A percentile compares a stretch with the other conserved stretches of the same genome.
These are phyloP conservation scores for Penicillium alfredii DNA, from an alignment of 495 filamentous ascomycete species.

Conservation along the genomic window DNA sequence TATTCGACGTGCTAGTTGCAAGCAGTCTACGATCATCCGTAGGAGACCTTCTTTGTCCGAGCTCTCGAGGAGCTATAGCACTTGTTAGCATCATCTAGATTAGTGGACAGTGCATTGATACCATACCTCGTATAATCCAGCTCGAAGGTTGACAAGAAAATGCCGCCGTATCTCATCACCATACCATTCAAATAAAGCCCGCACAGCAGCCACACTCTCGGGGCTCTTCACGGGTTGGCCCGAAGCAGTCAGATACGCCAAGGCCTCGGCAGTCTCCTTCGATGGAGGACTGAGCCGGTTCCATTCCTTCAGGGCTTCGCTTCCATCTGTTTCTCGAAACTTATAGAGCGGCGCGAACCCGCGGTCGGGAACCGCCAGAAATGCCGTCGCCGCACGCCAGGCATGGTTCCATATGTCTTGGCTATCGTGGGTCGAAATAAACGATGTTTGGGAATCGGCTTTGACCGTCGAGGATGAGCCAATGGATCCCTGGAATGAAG, in stretches of 20 bases:
- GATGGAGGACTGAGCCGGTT: slow-evolving; percentile 29
- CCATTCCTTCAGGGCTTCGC: slow-evolving; percentile 24
- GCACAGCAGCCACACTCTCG: slow-evolving; percentile 4
- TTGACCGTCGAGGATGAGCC: slow-evolving; percentile 15
- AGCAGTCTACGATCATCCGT: slow-evolving; percentile 33
- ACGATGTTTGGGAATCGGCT: slow-evolving; percentile 13
- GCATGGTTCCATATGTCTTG: slow-evolving; percentile 60
- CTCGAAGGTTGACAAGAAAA: slow-evolving; percentile 41
- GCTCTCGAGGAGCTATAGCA: slow-evolving; percentile 24
- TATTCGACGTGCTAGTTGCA: slow-evolving; percentile 40
- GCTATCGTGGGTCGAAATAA: slow-evolving; percentile 33
- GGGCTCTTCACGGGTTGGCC: slow-evolving; percentile 7
- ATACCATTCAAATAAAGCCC: slow-evolving; percentile 46
- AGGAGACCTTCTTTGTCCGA: slow-evolving; percentile 26
- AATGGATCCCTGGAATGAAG: slow-evolving; percentile 14
- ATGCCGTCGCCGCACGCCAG: slow-evolving; percentile 61
- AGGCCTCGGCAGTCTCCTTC: slow-evolving; percentile 28
- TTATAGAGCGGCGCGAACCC: slow-evolving; percentile 24
- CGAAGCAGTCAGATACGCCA: slow-evolving; percentile 37
- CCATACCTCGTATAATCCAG: slow-evolving; percentile 34
- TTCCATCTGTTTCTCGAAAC: slow-evolving; percentile 22
- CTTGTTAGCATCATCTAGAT: background rate
- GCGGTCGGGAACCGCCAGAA: slow-evolving; percentile 49
- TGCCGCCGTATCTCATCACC: slow-evolving; percentile 47
- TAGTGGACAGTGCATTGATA: background rate